phyloP scores from a whole-genome alignment of 805 yeast species.

The Lachancea mirantina region DNA sequence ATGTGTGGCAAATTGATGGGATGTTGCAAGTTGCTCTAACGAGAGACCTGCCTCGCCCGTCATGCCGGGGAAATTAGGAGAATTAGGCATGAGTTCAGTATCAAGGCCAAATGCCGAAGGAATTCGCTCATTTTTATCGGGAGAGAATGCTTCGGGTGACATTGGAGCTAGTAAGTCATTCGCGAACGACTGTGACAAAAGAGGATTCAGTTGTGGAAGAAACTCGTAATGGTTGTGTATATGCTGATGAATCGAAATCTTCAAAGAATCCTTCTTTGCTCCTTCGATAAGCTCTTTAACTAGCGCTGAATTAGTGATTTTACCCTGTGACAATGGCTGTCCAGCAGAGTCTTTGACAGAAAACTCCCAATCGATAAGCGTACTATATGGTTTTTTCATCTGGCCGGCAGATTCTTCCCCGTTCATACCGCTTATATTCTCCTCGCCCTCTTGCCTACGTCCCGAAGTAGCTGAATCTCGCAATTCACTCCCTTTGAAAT shows the following conservation, averaged over 20 bases:
- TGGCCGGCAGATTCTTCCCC: too few relatives aligned
- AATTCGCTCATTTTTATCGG: conserved; percentile 1
- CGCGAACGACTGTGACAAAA: background rate
- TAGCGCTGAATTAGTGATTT: conserved; percentile 44
- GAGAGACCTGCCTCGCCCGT: conserved; percentile 16
- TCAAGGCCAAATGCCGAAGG: conserved; percentile 6
- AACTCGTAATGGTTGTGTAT: conserved; percentile 64
- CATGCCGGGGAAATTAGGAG: conserved; percentile 18
- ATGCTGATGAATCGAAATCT: conserved; percentile 76
- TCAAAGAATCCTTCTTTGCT: conserved; percentile 50
- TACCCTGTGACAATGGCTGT: conserved; percentile 43
- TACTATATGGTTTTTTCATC: conserved; percentile 5
- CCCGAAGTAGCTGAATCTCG: too few relatives aligned
- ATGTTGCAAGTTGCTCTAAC: conserved; percentile 1
- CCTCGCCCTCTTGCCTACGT: too few relatives aligned
- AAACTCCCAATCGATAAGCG: conserved; percentile 56
- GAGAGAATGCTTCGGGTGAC: conserved; percentile 4
- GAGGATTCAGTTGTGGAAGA: background rate
- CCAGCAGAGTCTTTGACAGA: conserved; percentile 42
- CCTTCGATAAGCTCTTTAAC: conserved; percentile 53
- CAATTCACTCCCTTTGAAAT: too few relatives aligned
- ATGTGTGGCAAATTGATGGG: background rate
- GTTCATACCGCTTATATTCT: too few relatives aligned
- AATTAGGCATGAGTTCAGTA: conserved; percentile 18
- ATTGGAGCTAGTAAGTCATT: conserved; percentile 1